Base-by-base conservation (phyloP, 2,329 filamentous ascomycete species). In the Colletotrichum destructivum region DNA sequence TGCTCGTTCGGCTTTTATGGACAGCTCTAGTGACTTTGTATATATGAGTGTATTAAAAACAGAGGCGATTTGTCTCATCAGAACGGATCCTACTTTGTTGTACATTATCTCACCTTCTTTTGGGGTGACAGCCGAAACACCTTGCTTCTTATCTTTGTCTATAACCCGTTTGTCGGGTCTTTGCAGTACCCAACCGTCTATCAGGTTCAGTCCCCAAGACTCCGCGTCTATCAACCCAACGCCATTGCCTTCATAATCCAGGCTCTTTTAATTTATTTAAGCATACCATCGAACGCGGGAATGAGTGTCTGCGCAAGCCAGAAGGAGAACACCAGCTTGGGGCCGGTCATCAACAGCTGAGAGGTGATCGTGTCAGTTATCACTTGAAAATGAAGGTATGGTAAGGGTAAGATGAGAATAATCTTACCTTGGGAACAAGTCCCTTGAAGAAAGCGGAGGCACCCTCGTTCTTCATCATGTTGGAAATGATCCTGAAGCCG, bases 251-350 rank as follows among this genome's bases (percentile, higher is more conserved):
- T 44, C 26, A 42, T 26, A 38, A n/a, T 42, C 21, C 16, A 71
- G 56, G 26, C 67, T 71, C 54, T 66, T 62, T 61, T 66, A 62
- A 66, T 75, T 76, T 79, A 82, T 75, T 80, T 80, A 69, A 88
- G 77, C 74, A 83, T 83, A 69, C 77, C 81, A 77, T 91, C 94
- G 83, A 98, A 98, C 49, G 95, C 93, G 62, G 96, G 96, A 80
- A 99, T 99, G 78, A 99, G 88, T 40, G 96, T 98, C 88, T 99
- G 96, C 69, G 96, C 96, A 80, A 99, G 91, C 96, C 96, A 99
- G 91, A 99, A 99, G 73, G 95, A 98, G 88, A 99, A 99, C 74
- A 98, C 96, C 73, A 99, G 89, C 90, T 99, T 99, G 74, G 96
- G 96, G 31, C 96, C 97, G 18, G 96, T 99, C 96, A 99, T 99